A percentile compares a stretch with the other conserved stretches of the same genome.
Evolutionary conservation across 805 yeast genomes (phyloP).

Genomic region (Sungouiozyma ichnusensis): DNA sequence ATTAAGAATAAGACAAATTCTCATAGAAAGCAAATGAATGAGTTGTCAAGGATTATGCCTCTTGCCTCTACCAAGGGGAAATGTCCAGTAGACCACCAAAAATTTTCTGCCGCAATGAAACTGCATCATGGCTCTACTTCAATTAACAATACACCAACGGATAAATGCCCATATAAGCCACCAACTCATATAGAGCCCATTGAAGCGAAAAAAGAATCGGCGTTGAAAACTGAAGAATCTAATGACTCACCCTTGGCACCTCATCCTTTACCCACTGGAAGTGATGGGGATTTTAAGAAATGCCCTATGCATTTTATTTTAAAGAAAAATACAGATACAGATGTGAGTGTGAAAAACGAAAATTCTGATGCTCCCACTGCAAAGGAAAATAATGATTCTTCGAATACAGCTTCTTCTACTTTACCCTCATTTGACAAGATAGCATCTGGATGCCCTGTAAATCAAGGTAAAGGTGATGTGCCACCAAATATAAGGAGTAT

Average conservation of each 20-base stretch:
- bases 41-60: not conserved
- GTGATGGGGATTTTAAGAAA: slow-evolving; percentile 2
- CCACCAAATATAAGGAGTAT: not conserved
- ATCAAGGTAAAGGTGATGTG: slow-evolving; percentile 7
- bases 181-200: not conserved
- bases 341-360: not conserved
- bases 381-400: not conserved
- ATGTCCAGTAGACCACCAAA: slow-evolving; percentile 19
- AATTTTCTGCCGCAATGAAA: not conserved
- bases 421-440: slow-evolving; percentile 21
- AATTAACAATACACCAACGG: not conserved
- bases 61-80: slow-evolving; percentile 4
- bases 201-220: not conserved
- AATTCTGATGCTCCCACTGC: slow-evolving; percentile 1
- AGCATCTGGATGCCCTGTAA: slow-evolving; percentile 23
- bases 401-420: not conserved
- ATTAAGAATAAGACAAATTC: slow-evolving; percentile 5
- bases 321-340: not conserved
- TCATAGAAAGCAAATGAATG: slow-evolving; percentile 1
- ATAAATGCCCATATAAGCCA: not conserved
- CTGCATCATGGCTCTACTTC: not conserved
- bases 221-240: not conserved
- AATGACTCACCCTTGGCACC: slow-evolving; percentile 2
- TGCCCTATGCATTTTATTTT: slow-evolving; percentile 16
- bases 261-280: slow-evolving; percentile 5